A percentile compares a stretch with the other conserved stretches of the same genome.
phyloP scores from a whole-genome alignment of 1,139 yeast genomes.

The Debaryomycetaceae sp. region DNA sequence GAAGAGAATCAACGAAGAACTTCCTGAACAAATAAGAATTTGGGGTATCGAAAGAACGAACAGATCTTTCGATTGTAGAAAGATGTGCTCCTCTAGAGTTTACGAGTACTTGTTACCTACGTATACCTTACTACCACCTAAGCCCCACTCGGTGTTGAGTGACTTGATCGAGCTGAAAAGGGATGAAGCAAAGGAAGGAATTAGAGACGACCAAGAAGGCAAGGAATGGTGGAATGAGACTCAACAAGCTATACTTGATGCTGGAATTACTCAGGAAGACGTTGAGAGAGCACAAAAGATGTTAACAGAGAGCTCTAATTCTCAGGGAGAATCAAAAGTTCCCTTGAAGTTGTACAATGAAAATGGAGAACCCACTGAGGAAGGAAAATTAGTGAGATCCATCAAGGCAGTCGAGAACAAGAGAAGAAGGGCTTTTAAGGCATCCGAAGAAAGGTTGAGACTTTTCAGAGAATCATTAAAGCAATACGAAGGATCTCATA shows the following conservation, averaged over 20 bases:
- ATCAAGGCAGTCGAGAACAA: constrained; percentile 66
- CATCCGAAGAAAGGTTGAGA: constrained; percentile 57
- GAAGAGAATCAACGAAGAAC: constrained; percentile 62
- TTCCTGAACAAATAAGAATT: constrained; percentile 84
- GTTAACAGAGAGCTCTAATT: constrained; percentile 9
- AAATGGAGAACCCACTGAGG: constrained; percentile 35
- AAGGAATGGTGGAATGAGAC: constrained; percentile 67
- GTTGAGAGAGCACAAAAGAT: constrained; percentile 17
- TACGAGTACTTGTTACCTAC: constrained; percentile 94
- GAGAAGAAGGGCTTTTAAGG: constrained; percentile 67
- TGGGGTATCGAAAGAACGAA: constrained; percentile 94
- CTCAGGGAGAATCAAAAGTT: constrained; percentile 21
- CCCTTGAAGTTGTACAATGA: constrained; percentile 23
- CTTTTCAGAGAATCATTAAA: constrained; percentile 66
- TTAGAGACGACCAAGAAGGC: constrained; percentile 67
- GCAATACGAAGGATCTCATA: constrained; percentile 81
- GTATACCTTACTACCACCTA: constrained; percentile 86
- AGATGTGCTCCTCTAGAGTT: constrained; percentile 89
- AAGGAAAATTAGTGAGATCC: constrained; percentile 47
- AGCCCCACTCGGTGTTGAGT: constrained; percentile 65
- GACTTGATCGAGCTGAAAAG: constrained; percentile 55
- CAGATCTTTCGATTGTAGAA: constrained; percentile 90
- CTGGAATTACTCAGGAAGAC: constrained; percentile 50
- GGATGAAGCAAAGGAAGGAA: constrained; percentile 53
- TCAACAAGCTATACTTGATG: constrained; percentile 34